Percentiles rank a stretch among this genome's conserved stretches.
phyloP scores from a whole-genome alignment of 2,329 filamentous ascomycete genomes.

The Colletotrichum tamarilloi region DNA sequence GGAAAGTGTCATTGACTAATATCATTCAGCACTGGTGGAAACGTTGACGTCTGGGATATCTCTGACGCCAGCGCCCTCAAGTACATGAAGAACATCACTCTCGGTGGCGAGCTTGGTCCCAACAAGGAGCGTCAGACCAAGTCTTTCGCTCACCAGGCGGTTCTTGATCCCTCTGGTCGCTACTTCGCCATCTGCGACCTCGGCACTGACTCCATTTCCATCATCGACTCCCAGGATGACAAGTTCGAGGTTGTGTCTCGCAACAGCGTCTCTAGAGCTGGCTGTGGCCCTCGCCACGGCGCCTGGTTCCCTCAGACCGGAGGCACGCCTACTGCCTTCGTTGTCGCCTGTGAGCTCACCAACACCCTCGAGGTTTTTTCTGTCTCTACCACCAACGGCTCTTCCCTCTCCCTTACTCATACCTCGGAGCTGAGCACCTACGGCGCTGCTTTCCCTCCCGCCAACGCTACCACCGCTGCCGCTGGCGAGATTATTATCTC shows the following conservation, averaged over 20 bases:
- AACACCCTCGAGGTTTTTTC: conserved; percentile 57
- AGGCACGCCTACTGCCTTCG: conserved; percentile 54
- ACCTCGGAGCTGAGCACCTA: conserved; percentile 51
- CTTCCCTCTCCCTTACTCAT: conserved; percentile 48
- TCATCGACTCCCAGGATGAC: conserved; percentile 57
- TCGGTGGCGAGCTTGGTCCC: conserved; percentile 48
- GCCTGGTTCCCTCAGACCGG: conserved; percentile 54
- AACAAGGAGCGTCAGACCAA: conserved; percentile 44
- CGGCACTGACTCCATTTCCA: conserved; percentile 58
- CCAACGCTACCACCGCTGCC: conserved; percentile 50
- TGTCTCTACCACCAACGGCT: conserved; percentile 48
- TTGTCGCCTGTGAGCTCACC: conserved; percentile 58
- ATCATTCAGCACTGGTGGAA: conserved; percentile 43
- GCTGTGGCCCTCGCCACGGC: conserved; percentile 63
- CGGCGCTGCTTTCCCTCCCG: conserved; percentile 46
- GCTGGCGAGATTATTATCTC: conserved; percentile 59
- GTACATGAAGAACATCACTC: conserved; percentile 51
- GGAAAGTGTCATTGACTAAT: background rate
- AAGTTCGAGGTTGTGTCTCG: conserved; percentile 50
- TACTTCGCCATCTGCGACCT: conserved; percentile 63
- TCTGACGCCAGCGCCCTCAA: conserved; percentile 46
- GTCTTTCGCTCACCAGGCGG: conserved; percentile 58
- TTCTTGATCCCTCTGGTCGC: conserved; percentile 60
- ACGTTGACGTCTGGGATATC: conserved; percentile 59
- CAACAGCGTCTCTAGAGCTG: conserved; percentile 47